phyloP scores from a whole-genome alignment of 306 rosid species.

The Sechiopsis laciniata region DNA sequence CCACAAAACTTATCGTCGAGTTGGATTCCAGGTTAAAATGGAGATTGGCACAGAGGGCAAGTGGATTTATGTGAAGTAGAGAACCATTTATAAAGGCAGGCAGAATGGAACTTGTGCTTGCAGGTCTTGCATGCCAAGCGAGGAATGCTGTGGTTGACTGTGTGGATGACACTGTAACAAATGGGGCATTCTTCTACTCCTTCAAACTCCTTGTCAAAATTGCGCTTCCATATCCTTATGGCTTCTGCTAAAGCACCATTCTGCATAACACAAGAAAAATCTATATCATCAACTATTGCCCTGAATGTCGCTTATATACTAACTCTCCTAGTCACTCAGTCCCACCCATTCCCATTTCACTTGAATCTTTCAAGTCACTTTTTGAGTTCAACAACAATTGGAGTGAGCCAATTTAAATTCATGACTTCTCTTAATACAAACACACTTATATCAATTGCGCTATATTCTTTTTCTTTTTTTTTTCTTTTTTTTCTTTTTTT shows the following conservation, averaged over 20 bases:
- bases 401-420: too few relatives aligned
- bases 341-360: neutral
- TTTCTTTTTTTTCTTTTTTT: too few relatives aligned
- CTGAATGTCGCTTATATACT: neutral
- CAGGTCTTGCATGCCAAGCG: constrained; percentile 95
- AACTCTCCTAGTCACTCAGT: neutral
- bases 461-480: too few relatives aligned
- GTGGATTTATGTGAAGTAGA: constrained; percentile 95
- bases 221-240: constrained; percentile 83
- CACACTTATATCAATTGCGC: too few relatives aligned
- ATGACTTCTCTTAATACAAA: too few relatives aligned
- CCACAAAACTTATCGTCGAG: constrained; percentile 8
- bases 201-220: constrained; percentile 95
- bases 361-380: neutral
- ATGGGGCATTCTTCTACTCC: constrained; percentile 98
- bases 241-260: constrained; percentile 97
- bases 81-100: constrained; percentile 92
- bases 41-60: constrained; percentile 93
- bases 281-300: constrained; percentile 18
- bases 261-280: constrained; percentile 43
- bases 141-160: constrained; percentile 81
- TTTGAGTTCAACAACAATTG: too few relatives aligned
- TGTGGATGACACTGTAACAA: constrained; percentile 94
- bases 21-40: constrained; percentile 43
- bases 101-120: constrained; percentile 96